Conservation (phyloP, 2,329 filamentous ascomycete genomes). For the Aspergillus udagawae region DNA sequence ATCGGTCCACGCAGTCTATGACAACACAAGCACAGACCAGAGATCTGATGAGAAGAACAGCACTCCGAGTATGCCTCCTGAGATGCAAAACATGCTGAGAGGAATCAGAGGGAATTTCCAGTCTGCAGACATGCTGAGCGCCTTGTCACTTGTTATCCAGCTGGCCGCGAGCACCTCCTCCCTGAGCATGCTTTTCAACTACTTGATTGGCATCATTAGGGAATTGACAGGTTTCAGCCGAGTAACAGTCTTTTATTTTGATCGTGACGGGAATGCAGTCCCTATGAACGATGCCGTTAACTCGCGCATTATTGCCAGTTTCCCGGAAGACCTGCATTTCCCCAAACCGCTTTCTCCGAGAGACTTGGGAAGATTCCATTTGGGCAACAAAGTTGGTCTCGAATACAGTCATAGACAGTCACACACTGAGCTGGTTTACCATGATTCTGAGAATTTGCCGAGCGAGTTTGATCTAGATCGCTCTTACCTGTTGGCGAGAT, state of each 20-base stretch:
- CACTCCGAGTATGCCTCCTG: slow-evolving; percentile 69
- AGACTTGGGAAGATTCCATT: slow-evolving; percentile 86
- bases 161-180: slow-evolving; percentile 64
- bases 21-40: slow-evolving; percentile 69
- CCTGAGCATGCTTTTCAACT: slow-evolving; percentile 71
- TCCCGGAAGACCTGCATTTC: slow-evolving; percentile 85
- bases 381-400: slow-evolving; percentile 81
- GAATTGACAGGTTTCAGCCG: slow-evolving; percentile 88
- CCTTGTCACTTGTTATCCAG: slow-evolving; percentile 88
- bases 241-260: slow-evolving; percentile 91
- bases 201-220: slow-evolving; percentile 79
- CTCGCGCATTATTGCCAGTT: slow-evolving; percentile 71
- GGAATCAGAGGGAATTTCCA: slow-evolving; percentile 74
- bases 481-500: slow-evolving; percentile 72
- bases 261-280: slow-evolving; percentile 76
- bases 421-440: slow-evolving; percentile 77
- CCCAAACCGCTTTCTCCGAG: slow-evolving; percentile 80
- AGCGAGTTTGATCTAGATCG: slow-evolving; percentile 77
- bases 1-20: slow-evolving; percentile 36
- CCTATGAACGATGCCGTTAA: slow-evolving; percentile 87
- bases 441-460: slow-evolving; percentile 61
- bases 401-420: slow-evolving; percentile 79
- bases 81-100: slow-evolving; percentile 69
- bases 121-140: slow-evolving; percentile 89
- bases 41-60: slow-evolving; percentile 73